Base-by-base conservation (phyloP, 306 rosid genomes). In the Calophaca sinica region DNA sequence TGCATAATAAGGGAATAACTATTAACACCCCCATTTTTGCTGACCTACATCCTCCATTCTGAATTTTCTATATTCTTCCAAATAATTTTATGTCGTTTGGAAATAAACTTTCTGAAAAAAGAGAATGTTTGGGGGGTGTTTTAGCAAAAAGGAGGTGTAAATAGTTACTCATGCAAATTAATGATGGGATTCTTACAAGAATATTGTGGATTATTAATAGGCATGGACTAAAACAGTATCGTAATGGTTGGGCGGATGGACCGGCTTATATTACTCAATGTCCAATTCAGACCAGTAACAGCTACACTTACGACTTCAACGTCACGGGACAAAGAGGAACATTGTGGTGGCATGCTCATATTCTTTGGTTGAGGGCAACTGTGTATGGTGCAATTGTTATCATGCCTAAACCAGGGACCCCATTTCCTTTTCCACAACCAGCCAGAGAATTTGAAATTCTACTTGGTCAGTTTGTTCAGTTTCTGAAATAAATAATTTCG, bases 311-410 rank as follows among this genome's bases (percentile, higher is more conserved):
- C 5, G 87, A 83, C 80, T 91, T 89, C 86, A 91, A 91, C n/a
- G 90, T 89, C 14, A 91, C 94, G 12, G 94, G 88, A 33, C 96
- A 91, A 78, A 87, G 94, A 76, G 94, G 94, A 74, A 91, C 97
- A 2, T 55, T 91, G 6, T 91, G 97, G 94, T 91, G 94, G 97
- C 97, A 91, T 89, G 97, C 97, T 41, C 94, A 91, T 58, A 91
- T 91, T 77, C 80, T 89, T 57, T 91, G 97, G 97, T 86, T 91
- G 12, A 89, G 94, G 72, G 94, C 94, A 28, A 91, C 97, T 13
- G 97, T 91, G 42, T 79, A 91, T 86, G 97, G 97, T 39, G 97
- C 96, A 28, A 62, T 91, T 87, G 94, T 91, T 5, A 88, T 91
- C 84, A 73, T 88, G 96, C 96, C 96, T 42, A 84, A 91, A 60